A percentile compares a stretch with the other conserved stretches of the same genome.
Conservation (phyloP, 257 asterid species). For the Agastache rugosa region DNA sequence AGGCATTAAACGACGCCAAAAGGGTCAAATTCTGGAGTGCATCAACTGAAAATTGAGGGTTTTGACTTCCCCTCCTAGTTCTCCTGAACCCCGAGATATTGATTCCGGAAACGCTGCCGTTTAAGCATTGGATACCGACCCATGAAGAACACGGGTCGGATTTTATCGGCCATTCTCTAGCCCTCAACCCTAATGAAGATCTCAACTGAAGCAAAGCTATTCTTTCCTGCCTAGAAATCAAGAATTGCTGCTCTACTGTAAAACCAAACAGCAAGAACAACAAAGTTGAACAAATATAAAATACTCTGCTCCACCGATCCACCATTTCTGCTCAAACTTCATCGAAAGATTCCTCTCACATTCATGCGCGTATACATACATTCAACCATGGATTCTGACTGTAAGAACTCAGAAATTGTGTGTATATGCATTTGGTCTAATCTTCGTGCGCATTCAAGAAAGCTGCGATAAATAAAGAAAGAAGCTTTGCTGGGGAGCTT, state of each 20-base stretch:
- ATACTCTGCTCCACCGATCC: conserved; percentile 56
- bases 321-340: conserved; percentile 75
- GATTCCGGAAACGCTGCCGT: conserved; percentile 71
- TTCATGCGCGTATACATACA: conserved; percentile 33
- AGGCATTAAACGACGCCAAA: conserved; percentile 75
- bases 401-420: conserved; percentile 33
- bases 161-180: conserved; percentile 85
- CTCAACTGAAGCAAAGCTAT: conserved; percentile 79
- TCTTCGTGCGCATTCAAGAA: conserved; percentile 23
- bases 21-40: conserved; percentile 74
- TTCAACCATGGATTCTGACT: conserved; percentile 18
- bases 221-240: conserved; percentile 59
- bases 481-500: conserved; percentile 33
- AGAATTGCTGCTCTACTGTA: conserved; percentile 60
- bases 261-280: conserved; percentile 54
- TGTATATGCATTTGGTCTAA: conserved; percentile 41
- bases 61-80: conserved; percentile 70
- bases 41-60: conserved; percentile 81
- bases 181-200: conserved; percentile 92
- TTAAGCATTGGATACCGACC: conserved; percentile 72
- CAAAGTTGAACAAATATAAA: conserved; percentile 44
- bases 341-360: conserved; percentile 51
- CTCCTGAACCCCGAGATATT: conserved; percentile 85
- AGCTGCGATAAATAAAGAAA: not conserved
- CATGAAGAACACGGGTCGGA: conserved; percentile 77